Conservation (phyloP, 139 green algal genomes). For the Micractinium sp. region DNA sequence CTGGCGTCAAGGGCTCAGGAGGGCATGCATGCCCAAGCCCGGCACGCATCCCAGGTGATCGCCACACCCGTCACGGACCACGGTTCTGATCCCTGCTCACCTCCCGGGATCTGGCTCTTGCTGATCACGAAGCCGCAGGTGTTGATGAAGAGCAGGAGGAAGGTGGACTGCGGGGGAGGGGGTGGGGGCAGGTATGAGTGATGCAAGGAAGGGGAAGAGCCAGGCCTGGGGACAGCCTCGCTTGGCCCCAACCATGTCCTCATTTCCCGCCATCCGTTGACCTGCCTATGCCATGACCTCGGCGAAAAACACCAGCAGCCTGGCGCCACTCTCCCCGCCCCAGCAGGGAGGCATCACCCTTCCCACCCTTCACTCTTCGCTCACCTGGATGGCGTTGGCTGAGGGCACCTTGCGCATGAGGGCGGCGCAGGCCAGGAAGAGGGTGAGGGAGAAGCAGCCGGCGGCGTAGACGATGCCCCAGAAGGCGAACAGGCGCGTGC, state of each 20-base stretch:
- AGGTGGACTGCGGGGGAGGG: neutral
- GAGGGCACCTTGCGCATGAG: neutral
- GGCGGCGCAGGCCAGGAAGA: constrained; percentile 6
- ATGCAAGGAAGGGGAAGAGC: neutral
- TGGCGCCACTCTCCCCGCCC: neutral
- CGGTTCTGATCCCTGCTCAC: neutral
- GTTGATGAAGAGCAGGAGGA: constrained; percentile 14
- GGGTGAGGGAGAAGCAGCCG: constrained; percentile 21
- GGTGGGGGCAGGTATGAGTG: no score
- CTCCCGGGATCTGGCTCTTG: neutral
- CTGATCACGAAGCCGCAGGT: constrained; percentile 17
- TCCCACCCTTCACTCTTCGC: neutral
- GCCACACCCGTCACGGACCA: no score
- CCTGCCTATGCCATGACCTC: no score
- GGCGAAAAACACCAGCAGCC: no score
- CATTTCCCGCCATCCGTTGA: no score
- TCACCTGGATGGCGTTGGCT: neutral
- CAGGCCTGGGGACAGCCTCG: neutral
- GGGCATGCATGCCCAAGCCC: no score
- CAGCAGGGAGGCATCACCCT: no score
- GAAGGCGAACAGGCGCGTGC: constrained; percentile 21
- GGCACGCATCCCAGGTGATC: no score
- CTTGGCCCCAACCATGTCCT: no score
- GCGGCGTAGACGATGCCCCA: constrained; percentile 21
- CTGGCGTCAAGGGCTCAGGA: no score